Evolutionary conservation across 75 land plant species (phyloP).

Genomic region (Pseudotsuga menziesii): DNA sequence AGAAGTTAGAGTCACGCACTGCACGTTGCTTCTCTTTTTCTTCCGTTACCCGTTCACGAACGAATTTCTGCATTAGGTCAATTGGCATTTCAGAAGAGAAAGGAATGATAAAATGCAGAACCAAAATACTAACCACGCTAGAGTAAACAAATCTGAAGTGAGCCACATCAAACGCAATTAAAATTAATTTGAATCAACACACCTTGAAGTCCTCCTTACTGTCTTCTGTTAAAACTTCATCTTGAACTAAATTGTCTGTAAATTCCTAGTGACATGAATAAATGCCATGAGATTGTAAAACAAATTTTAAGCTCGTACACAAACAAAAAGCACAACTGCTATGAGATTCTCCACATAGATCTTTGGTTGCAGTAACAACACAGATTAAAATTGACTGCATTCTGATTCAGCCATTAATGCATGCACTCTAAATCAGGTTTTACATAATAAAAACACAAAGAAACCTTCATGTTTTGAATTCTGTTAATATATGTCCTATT

Average conservation of each 20-base stretch:
- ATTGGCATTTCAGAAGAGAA: background rate
- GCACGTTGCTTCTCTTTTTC: slow-evolving; percentile 57
- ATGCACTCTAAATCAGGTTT: background rate
- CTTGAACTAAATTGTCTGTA: slow-evolving; percentile 50
- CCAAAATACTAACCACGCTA: background rate
- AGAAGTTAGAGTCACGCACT: background rate
- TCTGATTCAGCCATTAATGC: background rate
- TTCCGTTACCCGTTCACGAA: slow-evolving; percentile 54
- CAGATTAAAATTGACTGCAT: too few species aligned
- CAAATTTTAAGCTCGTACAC: background rate
- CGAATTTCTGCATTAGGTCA: slow-evolving; percentile 37
- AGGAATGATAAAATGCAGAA: background rate
- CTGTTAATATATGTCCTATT: too few species aligned
- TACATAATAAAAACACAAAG: background rate
- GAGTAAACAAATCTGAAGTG: background rate
- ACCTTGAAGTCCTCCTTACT: slow-evolving; percentile 87
- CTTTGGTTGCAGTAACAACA: background rate
- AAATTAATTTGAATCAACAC: background rate
- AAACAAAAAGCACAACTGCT: background rate
- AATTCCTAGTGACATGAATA: slow-evolving; percentile 52
- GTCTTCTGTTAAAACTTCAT: slow-evolving; percentile 61
- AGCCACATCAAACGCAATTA: background rate
- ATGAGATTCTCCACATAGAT: background rate
- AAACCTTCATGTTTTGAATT: too few species aligned
- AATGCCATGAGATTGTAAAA: too few species aligned